These are phyloP conservation scores for Hymenoscyphus salicellus DNA, from an alignment of 2,329 filamentous ascomycete genomes.

Conservation along the genomic window DNA sequence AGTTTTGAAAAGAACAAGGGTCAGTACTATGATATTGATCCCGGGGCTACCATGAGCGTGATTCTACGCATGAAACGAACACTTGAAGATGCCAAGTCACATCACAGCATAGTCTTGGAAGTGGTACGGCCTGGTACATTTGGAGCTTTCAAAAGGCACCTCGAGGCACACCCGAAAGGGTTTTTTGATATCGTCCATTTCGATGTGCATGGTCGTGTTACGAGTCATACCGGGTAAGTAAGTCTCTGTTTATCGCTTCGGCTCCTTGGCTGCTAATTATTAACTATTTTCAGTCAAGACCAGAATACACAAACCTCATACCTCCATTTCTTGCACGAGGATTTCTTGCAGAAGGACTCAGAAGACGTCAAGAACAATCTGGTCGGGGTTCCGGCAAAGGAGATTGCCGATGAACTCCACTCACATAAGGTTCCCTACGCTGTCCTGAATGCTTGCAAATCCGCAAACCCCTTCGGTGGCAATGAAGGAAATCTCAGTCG, in stretches of 20 bases:
- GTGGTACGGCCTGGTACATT: neutral
- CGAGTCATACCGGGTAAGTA: neutral
- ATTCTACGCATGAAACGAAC: neutral
- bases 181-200: slow-evolving; percentile 4
- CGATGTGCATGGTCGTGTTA: neutral
- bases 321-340: slow-evolving; percentile 1
- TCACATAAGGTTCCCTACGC: neutral
- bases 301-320: neutral
- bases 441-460: slow-evolving; percentile 3
- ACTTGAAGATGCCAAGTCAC: neutral
- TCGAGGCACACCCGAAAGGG: neutral
- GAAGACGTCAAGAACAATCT: slow-evolving; percentile 1
- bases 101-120: neutral
- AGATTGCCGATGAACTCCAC: neutral
- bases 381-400: neutral
- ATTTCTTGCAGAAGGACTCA: neutral
- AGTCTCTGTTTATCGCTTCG: neutral
- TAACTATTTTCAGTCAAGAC: neutral
- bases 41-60: neutral
- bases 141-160: neutral
- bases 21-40: neutral
- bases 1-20: slow-evolving; percentile 1
- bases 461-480: neutral
- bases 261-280: neutral
- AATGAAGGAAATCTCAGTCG: slow-evolving; percentile 1